Percentiles rank a stretch among this genome's conserved stretches.
These are phyloP conservation scores for Calycina marina DNA, from an alignment of 2,329 filamentous ascomycete genomes.

Conservation along the genomic window DNA sequence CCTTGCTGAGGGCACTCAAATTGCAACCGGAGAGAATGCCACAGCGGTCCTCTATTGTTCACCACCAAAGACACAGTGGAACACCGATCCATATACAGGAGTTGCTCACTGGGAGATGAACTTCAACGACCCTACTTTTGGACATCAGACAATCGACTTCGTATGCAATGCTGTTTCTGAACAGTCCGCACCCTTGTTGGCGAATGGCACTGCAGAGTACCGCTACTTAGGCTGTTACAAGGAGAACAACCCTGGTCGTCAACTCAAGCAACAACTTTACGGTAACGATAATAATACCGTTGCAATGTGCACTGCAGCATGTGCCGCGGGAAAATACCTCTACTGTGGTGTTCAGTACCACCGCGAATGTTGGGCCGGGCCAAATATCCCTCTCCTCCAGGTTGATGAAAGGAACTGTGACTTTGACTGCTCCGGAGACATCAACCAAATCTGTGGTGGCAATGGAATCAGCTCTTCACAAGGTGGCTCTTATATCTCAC, in stretches of 20 bases:
- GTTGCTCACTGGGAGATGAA: constrained; percentile 35
- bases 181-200: constrained; percentile 21
- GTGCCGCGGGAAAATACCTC: constrained; percentile 11
- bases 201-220: constrained; percentile 17
- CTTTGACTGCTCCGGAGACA: constrained; percentile 33
- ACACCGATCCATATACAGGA: constrained; percentile 34
- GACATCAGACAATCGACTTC: constrained; percentile 22
- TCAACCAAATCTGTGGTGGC: constrained; percentile 38
- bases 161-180: constrained; percentile 12
- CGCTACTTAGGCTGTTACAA: constrained; percentile 17
- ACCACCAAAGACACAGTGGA: constrained; percentile 41
- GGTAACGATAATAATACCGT: constrained; percentile 17
- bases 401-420: constrained; percentile 34
- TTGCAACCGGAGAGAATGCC: constrained; percentile 33
- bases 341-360: constrained; percentile 26
- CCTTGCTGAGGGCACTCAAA: constrained; percentile 38
- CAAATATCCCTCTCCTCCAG: constrained; percentile 28
- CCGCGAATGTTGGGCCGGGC: constrained; percentile 40
- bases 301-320: constrained; percentile 27
- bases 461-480: constrained; percentile 26
- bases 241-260: constrained; percentile 38
- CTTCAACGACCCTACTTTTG: constrained; percentile 23
- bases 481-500: constrained; percentile 30
- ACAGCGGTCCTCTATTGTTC: constrained; percentile 39
- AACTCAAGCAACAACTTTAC: constrained; percentile 2